Percentiles rank a stretch among this genome's conserved stretches.
Conservation (phyloP, 2,329 filamentous ascomycete species). For the Zymoseptoria ardabiliae region DNA sequence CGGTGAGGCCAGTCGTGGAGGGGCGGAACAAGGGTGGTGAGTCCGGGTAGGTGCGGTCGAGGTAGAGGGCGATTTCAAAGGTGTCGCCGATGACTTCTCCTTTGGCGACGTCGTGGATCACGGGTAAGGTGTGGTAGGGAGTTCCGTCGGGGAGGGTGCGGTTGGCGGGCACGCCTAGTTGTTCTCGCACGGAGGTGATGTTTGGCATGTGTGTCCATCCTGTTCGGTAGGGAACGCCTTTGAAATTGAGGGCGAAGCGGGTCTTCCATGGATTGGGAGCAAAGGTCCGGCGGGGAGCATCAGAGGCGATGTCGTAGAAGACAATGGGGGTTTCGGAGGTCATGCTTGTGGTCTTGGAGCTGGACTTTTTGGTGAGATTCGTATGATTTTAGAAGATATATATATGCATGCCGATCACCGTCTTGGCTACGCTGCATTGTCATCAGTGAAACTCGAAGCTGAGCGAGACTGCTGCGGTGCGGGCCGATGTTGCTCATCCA, state of each 20-base stretch:
- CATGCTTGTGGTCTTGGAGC: constrained; percentile 13
- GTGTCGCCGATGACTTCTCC: constrained; percentile 49
- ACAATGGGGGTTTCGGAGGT: constrained; percentile 25
- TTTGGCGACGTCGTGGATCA: constrained; percentile 44
- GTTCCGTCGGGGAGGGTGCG: constrained; percentile 51
- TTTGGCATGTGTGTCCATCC: constrained; percentile 49
- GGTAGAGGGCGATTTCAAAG: constrained; percentile 57
- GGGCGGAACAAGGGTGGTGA: constrained; percentile 45
- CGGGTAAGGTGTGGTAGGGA: constrained; percentile 55
- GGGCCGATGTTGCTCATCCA: too few species aligned
- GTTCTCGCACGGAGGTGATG: constrained; percentile 42
- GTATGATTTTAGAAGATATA: neutral
- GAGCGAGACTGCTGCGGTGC: too few species aligned
- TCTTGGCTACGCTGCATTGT: too few species aligned
- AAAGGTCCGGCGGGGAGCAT: constrained; percentile 33
- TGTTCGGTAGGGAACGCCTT: constrained; percentile 41
- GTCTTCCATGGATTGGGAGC: constrained; percentile 47
- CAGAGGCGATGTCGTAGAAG: constrained; percentile 45
- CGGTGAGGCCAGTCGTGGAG: constrained; percentile 30
- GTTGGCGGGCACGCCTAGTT: constrained; percentile 41
- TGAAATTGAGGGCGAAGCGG: constrained; percentile 46
- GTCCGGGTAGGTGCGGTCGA: constrained; percentile 47
- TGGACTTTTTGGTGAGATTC: too few species aligned
- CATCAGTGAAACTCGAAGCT: too few species aligned
- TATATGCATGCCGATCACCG: too few species aligned